Evolutionary conservation across 75 land plant species (phyloP).

Genomic region (Selaginella tamariscina): DNA sequence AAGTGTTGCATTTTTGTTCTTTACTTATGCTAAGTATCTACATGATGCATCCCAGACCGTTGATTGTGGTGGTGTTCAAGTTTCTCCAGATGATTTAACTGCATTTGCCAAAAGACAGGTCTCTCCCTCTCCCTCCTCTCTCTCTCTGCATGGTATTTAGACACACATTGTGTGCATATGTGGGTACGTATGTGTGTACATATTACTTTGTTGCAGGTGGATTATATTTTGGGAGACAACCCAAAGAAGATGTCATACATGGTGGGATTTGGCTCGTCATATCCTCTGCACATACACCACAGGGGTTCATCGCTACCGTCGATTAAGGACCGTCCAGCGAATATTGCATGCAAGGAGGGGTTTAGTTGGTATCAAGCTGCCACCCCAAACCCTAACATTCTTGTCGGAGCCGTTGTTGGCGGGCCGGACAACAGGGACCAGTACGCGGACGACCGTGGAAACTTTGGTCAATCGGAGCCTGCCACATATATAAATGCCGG

Average conservation of each 20-base stretch:
- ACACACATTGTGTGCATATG: too few species aligned
- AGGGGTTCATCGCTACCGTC: neutral
- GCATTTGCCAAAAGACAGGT: slow-evolving; percentile 54
- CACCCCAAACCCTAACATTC: neutral
- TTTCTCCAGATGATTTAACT: slow-evolving; percentile 34
- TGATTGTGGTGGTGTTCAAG: slow-evolving; percentile 33
- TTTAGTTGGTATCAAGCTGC: neutral
- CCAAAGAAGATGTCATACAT: slow-evolving; percentile 2
- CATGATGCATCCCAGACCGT: slow-evolving; percentile 15
- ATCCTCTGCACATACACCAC: slow-evolving; percentile 2
- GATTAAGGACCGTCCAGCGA: neutral
- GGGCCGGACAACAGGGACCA: slow-evolving; percentile 1
- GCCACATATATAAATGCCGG: slow-evolving; percentile 4
- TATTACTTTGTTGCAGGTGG: neutral
- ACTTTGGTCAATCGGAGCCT: neutral
- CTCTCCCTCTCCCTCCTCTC: neutral
- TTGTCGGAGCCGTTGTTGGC: neutral
- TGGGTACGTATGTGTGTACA: too few species aligned
- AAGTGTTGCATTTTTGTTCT: slow-evolving; percentile 48
- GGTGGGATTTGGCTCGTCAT: slow-evolving; percentile 2
- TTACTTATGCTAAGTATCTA: slow-evolving; percentile 66
- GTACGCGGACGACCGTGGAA: neutral
- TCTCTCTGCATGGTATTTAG: too few species aligned
- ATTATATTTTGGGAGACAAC: slow-evolving; percentile 5
- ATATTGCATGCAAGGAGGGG: neutral